Evolutionary conservation across 768 basidiomycete genomes (phyloP).

Genomic region (Leccinum broughii): DNA sequence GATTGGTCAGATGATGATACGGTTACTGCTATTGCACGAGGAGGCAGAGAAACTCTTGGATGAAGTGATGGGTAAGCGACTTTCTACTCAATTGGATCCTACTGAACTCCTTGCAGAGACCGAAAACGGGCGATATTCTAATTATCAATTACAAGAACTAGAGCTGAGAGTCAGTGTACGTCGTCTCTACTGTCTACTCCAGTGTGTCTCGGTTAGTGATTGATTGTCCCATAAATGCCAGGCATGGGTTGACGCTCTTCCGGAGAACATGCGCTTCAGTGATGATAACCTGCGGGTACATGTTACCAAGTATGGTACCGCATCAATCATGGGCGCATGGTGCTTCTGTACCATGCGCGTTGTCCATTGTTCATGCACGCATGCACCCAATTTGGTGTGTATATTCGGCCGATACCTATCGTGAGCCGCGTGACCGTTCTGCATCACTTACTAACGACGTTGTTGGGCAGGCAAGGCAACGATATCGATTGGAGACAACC

Average conservation of each 20-base stretch:
- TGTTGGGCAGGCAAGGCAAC: constrained; percentile 31
- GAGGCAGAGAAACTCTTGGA: constrained; percentile 59
- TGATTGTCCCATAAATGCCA: constrained; percentile 25
- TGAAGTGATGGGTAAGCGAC: constrained; percentile 46
- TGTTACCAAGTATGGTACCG: constrained; percentile 75
- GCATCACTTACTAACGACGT: constrained; percentile 1
- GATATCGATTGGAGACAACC: constrained; percentile 29
- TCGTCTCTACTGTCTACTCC: neutral
- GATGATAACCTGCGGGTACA: constrained; percentile 69
- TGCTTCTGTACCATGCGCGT: constrained; percentile 76
- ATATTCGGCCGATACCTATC: constrained; percentile 5
- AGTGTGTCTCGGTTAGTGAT: constrained; percentile 7
- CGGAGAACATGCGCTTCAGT: constrained; percentile 69
- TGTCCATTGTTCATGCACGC: constrained; percentile 64
- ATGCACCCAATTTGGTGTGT: constrained; percentile 67
- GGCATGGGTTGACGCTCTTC: constrained; percentile 67
- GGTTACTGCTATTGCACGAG: constrained; percentile 63
- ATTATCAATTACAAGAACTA: constrained; percentile 42
- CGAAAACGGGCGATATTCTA: constrained; percentile 29
- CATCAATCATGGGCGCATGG: constrained; percentile 78
- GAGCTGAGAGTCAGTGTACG: constrained; percentile 43
- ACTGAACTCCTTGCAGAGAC: neutral
- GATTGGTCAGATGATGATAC: constrained; percentile 44
- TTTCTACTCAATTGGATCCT: neutral
- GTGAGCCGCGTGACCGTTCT: neutral